phyloP scores from a whole-genome alignment of 176 grass and related monocot genomes.

The Hordeum marinum region DNA sequence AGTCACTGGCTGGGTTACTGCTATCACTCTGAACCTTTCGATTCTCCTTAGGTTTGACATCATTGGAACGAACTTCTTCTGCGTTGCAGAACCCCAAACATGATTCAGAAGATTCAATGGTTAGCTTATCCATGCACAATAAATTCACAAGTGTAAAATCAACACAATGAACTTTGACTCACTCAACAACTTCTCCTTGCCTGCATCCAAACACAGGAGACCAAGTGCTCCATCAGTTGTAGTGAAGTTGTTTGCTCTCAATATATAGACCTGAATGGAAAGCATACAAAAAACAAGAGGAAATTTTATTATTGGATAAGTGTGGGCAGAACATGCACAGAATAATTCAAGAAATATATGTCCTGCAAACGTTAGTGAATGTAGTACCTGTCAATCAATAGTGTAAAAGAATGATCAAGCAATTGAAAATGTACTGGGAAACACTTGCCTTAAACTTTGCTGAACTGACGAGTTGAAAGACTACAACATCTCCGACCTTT shows the following conservation, averaged over 20 bases:
- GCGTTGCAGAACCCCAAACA: background rate
- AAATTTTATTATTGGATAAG: background rate
- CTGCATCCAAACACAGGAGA: conserved; percentile 6
- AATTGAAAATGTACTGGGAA: background rate
- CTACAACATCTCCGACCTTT: conserved; percentile 33
- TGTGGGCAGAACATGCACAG: background rate
- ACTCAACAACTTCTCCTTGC: conserved; percentile 20
- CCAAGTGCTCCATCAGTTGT: conserved; percentile 30
- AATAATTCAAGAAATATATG: conserved; percentile 6
- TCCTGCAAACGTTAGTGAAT: background rate
- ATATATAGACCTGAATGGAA: conserved; percentile 33
- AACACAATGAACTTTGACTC: conserved; percentile 1
- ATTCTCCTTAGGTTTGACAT: conserved; percentile 2
- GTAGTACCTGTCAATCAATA: background rate
- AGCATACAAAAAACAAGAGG: background rate
- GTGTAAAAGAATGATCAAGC: background rate
- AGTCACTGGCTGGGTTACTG: background rate
- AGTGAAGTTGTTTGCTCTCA: conserved; percentile 15
- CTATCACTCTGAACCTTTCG: background rate
- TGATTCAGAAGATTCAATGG: background rate
- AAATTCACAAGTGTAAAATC: background rate
- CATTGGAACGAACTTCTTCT: background rate
- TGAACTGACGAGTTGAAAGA: conserved; percentile 37
- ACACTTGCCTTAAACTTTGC: conserved; percentile 41
- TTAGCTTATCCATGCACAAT: background rate